These are phyloP conservation scores for Hypoxylon sp. DNA, from an alignment of 2,329 filamentous ascomycete species.

Conservation along the genomic window DNA sequence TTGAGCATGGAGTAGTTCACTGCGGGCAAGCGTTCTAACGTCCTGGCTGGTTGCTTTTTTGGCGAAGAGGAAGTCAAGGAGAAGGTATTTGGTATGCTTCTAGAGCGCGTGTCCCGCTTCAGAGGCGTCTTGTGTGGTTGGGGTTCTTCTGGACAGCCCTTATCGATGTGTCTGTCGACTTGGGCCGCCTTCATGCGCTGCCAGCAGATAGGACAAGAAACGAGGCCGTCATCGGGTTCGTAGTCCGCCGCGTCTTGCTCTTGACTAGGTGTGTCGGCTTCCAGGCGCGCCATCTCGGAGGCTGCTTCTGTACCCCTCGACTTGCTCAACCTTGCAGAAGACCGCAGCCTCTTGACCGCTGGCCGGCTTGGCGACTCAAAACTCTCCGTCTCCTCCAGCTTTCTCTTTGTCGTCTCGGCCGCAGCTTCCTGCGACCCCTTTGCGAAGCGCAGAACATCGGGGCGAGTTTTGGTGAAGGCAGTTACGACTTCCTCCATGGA, in stretches of 20 bases:
- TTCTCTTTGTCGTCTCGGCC: conserved; percentile 63
- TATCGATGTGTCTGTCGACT: conserved; percentile 86
- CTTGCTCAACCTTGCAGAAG: conserved; percentile 64
- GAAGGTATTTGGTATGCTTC: conserved; percentile 36
- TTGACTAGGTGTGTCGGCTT: conserved; percentile 45
- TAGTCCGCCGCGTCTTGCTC: conserved; percentile 39
- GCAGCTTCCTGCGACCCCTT: conserved; percentile 55
- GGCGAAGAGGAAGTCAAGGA: conserved; percentile 33
- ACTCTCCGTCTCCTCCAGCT: conserved; percentile 54
- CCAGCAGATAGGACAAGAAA: conserved; percentile 85
- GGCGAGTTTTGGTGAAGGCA: conserved; percentile 76
- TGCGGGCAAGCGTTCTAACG: conserved; percentile 76
- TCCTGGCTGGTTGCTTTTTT: conserved; percentile 49
- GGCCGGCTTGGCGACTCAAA: conserved; percentile 45
- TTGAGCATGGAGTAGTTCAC: conserved; percentile 91
- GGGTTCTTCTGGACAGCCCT: conserved; percentile 60
- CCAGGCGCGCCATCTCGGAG: conserved; percentile 53
- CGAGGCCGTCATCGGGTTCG: conserved; percentile 76
- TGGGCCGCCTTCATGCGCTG: conserved; percentile 81
- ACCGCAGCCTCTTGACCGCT: conserved; percentile 64
- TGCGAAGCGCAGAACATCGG: conserved; percentile 74
- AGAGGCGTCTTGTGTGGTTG: conserved; percentile 47
- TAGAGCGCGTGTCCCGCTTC: conserved; percentile 29
- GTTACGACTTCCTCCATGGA: conserved; percentile 87
- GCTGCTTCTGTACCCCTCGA: conserved; percentile 55